phyloP scores from a whole-genome alignment of 345 rosid genomes.

The Citrus sinensis region DNA sequence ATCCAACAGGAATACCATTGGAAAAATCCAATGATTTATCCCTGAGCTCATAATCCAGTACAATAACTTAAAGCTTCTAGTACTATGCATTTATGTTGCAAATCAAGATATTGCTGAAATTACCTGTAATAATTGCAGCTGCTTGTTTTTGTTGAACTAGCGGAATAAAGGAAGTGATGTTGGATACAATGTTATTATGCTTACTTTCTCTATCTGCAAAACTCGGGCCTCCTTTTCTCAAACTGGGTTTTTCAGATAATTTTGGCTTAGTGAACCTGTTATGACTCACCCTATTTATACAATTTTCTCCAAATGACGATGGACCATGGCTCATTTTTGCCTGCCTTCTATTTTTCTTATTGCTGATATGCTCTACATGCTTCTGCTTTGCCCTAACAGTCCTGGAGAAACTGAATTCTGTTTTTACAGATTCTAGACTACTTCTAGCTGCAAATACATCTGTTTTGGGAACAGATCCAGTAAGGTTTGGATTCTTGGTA shows the following conservation, averaged over 20 bases:
- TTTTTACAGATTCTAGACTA: constrained; percentile 65
- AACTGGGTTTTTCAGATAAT: constrained; percentile 48
- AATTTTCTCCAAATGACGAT: constrained; percentile 21
- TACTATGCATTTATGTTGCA: not conserved
- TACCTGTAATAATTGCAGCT: constrained; percentile 62
- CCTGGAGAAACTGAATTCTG: constrained; percentile 46
- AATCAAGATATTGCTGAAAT: not conserved
- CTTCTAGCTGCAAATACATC: constrained; percentile 43
- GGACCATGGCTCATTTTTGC: constrained; percentile 42
- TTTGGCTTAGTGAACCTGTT: constrained; percentile 56
- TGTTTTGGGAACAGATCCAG: constrained; percentile 44
- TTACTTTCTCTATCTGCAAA: constrained; percentile 45
- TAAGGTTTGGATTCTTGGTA: constrained; percentile 35
- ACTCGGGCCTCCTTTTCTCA: constrained; percentile 36
- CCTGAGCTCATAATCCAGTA: not conserved
- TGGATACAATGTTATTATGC: constrained; percentile 72
- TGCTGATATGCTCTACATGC: constrained; percentile 34
- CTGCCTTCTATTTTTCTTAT: constrained; percentile 42
- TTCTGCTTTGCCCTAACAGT: constrained; percentile 41
- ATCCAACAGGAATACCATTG: not conserved
- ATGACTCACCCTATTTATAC: constrained; percentile 31
- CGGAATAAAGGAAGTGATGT: constrained; percentile 74
- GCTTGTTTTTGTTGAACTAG: constrained; percentile 79
- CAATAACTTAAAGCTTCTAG: not conserved
- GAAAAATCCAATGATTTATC: not conserved